Percentiles rank a stretch among this genome's conserved stretches.
Evolutionary conservation across 768 basidiomycete species (phyloP).

Genomic region (Favolaschia claudopus): DNA sequence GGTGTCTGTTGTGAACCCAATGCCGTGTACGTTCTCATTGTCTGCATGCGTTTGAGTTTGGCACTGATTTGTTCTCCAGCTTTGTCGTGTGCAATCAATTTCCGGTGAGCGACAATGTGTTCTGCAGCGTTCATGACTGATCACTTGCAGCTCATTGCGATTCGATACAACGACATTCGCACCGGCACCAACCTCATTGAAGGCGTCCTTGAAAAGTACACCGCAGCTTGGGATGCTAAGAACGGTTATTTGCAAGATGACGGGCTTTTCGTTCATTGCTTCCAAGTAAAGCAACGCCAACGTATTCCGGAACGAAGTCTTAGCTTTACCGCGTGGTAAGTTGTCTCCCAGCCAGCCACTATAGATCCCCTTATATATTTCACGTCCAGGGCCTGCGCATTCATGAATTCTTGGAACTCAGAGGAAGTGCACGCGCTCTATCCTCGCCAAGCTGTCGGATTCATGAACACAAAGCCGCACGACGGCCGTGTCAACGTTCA

Average conservation of each 20-base stretch:
- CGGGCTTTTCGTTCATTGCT: conserved; percentile 9
- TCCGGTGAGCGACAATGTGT: conserved; percentile 7
- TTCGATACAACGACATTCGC: conserved; percentile 19
- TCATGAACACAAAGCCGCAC: background rate
- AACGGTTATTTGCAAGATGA: conserved; percentile 10
- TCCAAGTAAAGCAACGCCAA: background rate
- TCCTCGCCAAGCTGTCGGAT: conserved; percentile 11
- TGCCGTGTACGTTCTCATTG: conserved; percentile 5
- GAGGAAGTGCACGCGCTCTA: conserved; percentile 16
- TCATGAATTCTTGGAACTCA: conserved; percentile 20
- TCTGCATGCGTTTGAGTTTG: no score
- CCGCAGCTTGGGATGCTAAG: conserved; percentile 12
- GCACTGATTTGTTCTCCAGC: background rate
- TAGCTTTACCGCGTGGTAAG: conserved; percentile 18
- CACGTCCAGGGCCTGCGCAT: conserved; percentile 18
- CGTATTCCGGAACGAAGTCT: background rate
- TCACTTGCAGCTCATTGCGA: conserved; percentile 14
- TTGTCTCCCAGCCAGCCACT: background rate
- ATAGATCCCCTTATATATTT: background rate
- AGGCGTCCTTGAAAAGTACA: conserved; percentile 14
- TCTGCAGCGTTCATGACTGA: background rate
- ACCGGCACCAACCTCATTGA: conserved; percentile 11
- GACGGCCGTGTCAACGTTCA: conserved; percentile 15
- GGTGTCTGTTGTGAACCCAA: conserved; percentile 25
- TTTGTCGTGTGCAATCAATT: conserved; percentile 24